Conservation (phyloP, 2,329 filamentous ascomycete genomes). For the Scorias spongiosa region DNA sequence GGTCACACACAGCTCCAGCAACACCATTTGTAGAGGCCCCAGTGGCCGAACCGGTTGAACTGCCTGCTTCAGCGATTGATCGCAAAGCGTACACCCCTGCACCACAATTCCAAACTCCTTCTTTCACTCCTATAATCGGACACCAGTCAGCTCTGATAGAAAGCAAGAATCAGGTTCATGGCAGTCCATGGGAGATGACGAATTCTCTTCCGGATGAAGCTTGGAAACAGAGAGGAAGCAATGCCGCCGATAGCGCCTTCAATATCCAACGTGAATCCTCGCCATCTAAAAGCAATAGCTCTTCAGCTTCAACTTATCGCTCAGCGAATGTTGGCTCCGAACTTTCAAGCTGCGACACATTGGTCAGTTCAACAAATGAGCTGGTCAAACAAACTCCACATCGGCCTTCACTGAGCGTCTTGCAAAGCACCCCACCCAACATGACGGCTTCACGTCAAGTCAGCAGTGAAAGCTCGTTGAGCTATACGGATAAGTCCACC, state of each 20-base stretch:
- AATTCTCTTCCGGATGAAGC: no score
- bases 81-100: no score
- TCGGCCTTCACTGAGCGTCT: constrained; percentile 2
- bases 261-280: no score
- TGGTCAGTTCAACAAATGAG: neutral
- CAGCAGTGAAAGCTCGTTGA: neutral
- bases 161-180: constrained; percentile 5
- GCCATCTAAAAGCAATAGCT: no score
- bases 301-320: neutral
- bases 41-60: constrained; percentile 11
- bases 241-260: no score
- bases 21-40: constrained; percentile 19
- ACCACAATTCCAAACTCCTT: no score
- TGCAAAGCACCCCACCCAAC: constrained; percentile 1
- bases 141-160: no score
- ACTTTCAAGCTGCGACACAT: neutral
- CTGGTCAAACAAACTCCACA: neutral
- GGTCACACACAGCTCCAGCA: constrained; percentile 25
- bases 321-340: neutral
- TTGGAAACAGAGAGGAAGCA: no score
- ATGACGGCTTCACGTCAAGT: neutral
- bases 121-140: no score
- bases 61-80: constrained; percentile 11
- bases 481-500: neutral
- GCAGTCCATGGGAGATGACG: constrained; percentile 8